Conservation (phyloP, 148 eudicot genomes). For the Dianthus caryophyllus region DNA sequence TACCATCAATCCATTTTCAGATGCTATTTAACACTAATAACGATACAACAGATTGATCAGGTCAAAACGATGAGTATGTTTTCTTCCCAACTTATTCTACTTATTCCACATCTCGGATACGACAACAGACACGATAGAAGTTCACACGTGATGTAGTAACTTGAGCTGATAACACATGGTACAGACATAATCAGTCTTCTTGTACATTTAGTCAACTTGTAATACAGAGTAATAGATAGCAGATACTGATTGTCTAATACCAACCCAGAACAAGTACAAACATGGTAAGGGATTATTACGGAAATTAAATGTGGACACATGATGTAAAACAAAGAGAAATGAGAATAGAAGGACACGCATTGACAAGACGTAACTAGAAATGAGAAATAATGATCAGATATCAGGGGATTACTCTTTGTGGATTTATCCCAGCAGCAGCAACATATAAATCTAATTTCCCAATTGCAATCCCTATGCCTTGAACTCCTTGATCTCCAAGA, state of each 20-base stretch:
- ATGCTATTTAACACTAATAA: background rate
- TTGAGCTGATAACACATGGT: background rate
- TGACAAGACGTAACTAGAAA: background rate
- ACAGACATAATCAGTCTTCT: background rate
- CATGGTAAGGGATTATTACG: background rate
- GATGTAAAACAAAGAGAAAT: background rate
- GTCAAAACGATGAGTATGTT: conserved; percentile 2
- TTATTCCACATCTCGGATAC: background rate
- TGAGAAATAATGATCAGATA: background rate
- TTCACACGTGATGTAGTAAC: background rate
- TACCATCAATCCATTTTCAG: background rate
- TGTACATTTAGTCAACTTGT: background rate
- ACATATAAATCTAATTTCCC: conserved; percentile 92
- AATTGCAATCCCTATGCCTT: conserved; percentile 87
- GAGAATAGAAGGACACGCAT: background rate
- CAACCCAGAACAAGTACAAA: conserved; percentile 1
- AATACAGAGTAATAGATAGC: no score
- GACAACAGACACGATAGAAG: background rate
- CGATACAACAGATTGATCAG: conserved; percentile 1
- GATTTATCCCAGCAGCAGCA: conserved; percentile 98
- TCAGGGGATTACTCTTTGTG: conserved; percentile 70
- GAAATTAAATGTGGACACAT: background rate
- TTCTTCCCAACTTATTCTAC: background rate
- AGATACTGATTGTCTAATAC: background rate
- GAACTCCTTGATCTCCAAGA: conserved; percentile 91